Conservation (phyloP, 1,139 yeast species). For the Magnusiomyces suaveolens region DNA sequence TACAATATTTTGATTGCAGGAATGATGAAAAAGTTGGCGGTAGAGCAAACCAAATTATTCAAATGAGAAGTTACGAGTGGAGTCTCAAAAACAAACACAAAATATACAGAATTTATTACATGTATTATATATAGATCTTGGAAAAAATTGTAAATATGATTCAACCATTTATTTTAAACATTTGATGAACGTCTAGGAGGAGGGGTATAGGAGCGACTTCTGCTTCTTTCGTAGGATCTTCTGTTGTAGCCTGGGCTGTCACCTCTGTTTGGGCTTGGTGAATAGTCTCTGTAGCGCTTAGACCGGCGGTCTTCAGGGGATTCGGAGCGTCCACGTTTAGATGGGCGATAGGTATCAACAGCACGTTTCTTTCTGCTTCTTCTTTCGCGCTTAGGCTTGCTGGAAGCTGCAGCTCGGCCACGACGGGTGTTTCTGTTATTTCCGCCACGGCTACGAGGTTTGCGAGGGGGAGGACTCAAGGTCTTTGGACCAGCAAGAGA, state of each 20-base stretch:
- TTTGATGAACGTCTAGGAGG: conserved; percentile 2
- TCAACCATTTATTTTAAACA: no score
- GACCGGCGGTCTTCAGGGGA: not conserved
- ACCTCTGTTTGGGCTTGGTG: conserved; percentile 1
- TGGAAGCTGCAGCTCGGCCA: not conserved
- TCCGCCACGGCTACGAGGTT: conserved; percentile 1
- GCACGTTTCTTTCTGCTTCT: not conserved
- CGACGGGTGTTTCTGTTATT: conserved; percentile 1
- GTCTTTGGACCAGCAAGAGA: conserved; percentile 13
- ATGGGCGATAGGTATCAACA: conserved; percentile 1
- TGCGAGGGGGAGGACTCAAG: conserved; percentile 5
- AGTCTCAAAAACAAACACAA: no score
- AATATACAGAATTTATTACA: no score
- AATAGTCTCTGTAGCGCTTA: not conserved
- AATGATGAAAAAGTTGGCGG: conserved; percentile 11
- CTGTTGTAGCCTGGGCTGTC: conserved; percentile 6
- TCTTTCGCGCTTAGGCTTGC: not conserved
- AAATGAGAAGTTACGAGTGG: no score
- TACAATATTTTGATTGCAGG: conserved; percentile 10
- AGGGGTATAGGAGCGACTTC: conserved; percentile 8
- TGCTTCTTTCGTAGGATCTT: conserved; percentile 6
- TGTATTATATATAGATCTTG: no score
- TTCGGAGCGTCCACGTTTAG: not conserved
- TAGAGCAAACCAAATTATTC: conserved; percentile 5
- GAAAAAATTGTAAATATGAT: no score